Evolutionary conservation across 116 monocot genomes (phyloP), one percentile per base, ranked within the genome.

Genomic region (Zostera marina): DNA sequence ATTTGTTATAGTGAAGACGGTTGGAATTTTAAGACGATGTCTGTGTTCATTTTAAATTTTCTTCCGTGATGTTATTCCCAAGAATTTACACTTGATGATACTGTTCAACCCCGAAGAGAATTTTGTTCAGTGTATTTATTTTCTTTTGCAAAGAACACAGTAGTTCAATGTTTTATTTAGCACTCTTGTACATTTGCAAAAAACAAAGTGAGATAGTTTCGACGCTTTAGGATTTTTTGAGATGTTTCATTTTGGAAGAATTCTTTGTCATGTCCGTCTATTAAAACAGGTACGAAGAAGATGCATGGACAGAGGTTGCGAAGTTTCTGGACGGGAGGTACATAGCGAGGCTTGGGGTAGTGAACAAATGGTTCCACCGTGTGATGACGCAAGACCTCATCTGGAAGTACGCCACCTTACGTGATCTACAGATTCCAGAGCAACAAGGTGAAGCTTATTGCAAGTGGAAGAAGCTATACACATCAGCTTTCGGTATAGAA

Each of bases 231-330:
- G 13, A 12, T 9, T 55, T 14, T 24, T 26, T 25, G 10, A 22
- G 14, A 12, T 54, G 7, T 26, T 26, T 17, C 11, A 14, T 12
- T 12, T 41, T 42, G 56, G 0, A 15, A n/a, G n/a, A 6, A 5
- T 16, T 16, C 15, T 49, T 7, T 49, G 19, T 4, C 13, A 7
- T 49, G 6, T 25, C 19, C 25, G 11, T 20, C 14, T 24, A 54
- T 20, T 22, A 1, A 26, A 59, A 63, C 68, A 96, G 89, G 76
- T 85, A 80, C 57, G 80, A 89, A 12, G 72, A 65, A 54, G 89
- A 96, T 57, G 47, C 78, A 51, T 96, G 96, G 96, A 89, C 80
- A 40, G 96, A 96, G 78, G 76, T 96, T 40, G 85, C 96, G 13
- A 96, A 80, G 65, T 79, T 69, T 62, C 70, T 96, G 69, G 80